Percentiles rank a stretch among this genome's conserved stretches.
phyloP scores from a whole-genome alignment of 352 stramenopile genomes.

The Aphanomyces stellatus region DNA sequence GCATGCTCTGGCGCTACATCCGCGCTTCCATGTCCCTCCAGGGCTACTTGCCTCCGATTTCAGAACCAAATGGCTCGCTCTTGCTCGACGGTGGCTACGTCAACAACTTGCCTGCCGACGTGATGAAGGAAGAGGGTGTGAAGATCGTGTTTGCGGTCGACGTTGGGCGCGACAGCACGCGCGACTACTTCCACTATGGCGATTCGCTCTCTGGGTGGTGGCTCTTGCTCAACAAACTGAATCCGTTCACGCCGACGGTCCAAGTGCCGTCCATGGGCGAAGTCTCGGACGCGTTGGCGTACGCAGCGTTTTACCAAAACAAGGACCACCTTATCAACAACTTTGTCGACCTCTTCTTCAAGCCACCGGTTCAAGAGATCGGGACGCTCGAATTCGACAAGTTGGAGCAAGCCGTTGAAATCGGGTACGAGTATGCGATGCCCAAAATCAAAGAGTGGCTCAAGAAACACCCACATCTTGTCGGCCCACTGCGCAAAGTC shows the following conservation, averaged over 20 bases:
- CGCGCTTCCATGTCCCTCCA: conserved; percentile 88
- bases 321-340: conserved; percentile 78
- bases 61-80: conserved; percentile 68
- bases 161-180: conserved; percentile 72
- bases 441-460: conserved; percentile 28
- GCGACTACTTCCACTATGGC: conserved; percentile 74
- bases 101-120: conserved; percentile 89
- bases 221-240: conserved; percentile 87
- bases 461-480: conserved; percentile 9
- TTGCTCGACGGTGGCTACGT: conserved; percentile 89
- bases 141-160: conserved; percentile 87
- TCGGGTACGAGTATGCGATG: conserved; percentile 76
- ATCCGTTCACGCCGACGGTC: conserved; percentile 82
- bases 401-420: conserved; percentile 84
- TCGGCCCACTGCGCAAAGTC: not conserved
- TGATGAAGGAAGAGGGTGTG: conserved; percentile 87
- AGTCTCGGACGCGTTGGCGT: conserved; percentile 77
- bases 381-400: conserved; percentile 90
- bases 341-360: conserved; percentile 83
- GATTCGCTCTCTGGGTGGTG: conserved; percentile 82
- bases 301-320: conserved; percentile 86
- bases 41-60: conserved; percentile 87
- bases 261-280: conserved; percentile 90
- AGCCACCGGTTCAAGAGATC: conserved; percentile 82
- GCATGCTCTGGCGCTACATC: conserved; percentile 84